Evolutionary conservation across 73 alveolate species (phyloP), one percentile per base, ranked within the genome.

Genomic region (Paramecium sonneborni): DNA sequence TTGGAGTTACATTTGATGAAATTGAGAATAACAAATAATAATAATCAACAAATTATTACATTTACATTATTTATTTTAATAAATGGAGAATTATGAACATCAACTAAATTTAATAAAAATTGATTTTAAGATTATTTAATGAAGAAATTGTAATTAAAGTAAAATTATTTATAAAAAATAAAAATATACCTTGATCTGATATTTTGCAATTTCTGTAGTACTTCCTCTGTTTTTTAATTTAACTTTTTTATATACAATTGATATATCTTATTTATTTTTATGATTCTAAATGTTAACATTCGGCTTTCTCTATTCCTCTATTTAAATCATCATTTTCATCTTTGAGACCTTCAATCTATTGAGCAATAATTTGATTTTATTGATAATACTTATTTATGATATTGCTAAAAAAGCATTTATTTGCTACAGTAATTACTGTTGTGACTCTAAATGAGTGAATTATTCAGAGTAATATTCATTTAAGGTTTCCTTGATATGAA

Each of bases 171-270:
- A 35, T 35, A 35, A n/a, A n/a, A n/a, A 35, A 35, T 35, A 35
- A 35, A 35, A 35, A 6, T 4, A 4, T 4, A 35, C 76, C 76
- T 57, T 57, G 21, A 8, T 57, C 76, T 28, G 12, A 23, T 23
- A 15, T 62, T 30, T 18, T 57, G n/a, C n/a, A 57, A 57, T 57
- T 57, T 57, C n/a, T 57, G 6, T 57, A 57, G n/a, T 6, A 38
- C n/a, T 18, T 57, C 76, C n/a, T 57, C 76, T n/a, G 76, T 57
- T 57, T 57, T 57, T 57, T 4, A 21, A 48, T 48, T 48, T 18
- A 57, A 20, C 38, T 57, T n/a, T 18, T 18, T 57, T 99, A 99
- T 57, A 57, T 0, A 9, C 76, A 57, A 57, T 18, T 57, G 14
- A 57, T 57, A 57, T 57, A 57, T 57, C 38, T 21, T n/a, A 57